Percentiles rank a stretch among this genome's conserved stretches.
Conservation (phyloP, 176 grass and related monocot species). For the Leersia perrieri region DNA sequence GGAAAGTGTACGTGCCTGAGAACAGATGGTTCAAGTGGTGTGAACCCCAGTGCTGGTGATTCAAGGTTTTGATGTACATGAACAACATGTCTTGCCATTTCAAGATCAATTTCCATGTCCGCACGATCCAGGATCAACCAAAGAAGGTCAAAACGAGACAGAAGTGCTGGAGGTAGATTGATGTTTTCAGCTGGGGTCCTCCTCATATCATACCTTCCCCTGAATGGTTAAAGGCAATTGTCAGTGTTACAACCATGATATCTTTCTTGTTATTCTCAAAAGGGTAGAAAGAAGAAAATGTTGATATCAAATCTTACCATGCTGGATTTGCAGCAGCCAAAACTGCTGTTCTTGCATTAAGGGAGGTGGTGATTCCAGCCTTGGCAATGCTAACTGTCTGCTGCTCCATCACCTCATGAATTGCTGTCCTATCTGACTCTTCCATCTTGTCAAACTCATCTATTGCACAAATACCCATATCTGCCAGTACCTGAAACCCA, state of each 20-base stretch:
- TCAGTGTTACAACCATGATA: conserved; percentile 6
- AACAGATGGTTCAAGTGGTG: conserved; percentile 88
- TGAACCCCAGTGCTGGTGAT: conserved; percentile 88
- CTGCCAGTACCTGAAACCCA: conserved; percentile 80
- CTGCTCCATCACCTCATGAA: conserved; percentile 99
- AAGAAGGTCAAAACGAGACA: conserved; percentile 94
- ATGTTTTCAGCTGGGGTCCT: conserved; percentile 99
- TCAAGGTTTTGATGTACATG: conserved; percentile 98
- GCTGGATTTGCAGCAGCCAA: conserved; percentile 96
- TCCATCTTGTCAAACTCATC: conserved; percentile 99
- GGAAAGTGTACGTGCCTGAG: conserved; percentile 63
- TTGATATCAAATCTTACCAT: conserved; percentile 59
- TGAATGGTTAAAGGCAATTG: conserved; percentile 32
- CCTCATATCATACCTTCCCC: conserved; percentile 98
- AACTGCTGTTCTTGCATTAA: conserved; percentile 97
- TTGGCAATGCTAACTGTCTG: conserved; percentile 99
- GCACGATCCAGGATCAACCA: conserved; percentile 98
- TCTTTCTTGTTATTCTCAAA: not conserved
- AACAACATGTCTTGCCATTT: conserved; percentile 95
- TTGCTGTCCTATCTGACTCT: conserved; percentile 96
- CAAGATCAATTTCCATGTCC: conserved; percentile 97
- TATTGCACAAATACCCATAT: conserved; percentile 99
- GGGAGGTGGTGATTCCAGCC: conserved; percentile 96
- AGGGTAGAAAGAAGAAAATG: not conserved
- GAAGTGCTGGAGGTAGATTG: conserved; percentile 95